Evolutionary conservation across 2,329 filamentous ascomycete species (phyloP), one percentile per base, ranked within the genome.

Genomic region (Fusarium decemcellulare): DNA sequence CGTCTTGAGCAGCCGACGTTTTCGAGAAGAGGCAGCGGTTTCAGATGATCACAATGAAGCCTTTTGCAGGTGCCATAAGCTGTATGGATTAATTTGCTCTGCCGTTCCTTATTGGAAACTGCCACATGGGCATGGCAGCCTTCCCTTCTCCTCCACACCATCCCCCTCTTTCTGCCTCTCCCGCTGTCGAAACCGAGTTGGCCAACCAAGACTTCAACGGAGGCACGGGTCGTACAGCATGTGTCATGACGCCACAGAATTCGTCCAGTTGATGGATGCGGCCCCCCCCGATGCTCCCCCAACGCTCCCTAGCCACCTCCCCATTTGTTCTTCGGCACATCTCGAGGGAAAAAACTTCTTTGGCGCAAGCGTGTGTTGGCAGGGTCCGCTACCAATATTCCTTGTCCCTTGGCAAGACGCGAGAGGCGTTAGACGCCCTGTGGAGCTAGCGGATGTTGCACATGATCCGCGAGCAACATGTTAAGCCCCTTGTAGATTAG

Each of bases 371-470:
- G 47, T 68, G 60, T 74, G 74, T 71, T 73, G 74, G 71, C 54
- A 65, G 53, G 55, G 54, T 61, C 62, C 18, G 48, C 44, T 47
- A 37, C 34, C 62, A 69, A 56, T 54, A 46, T 68, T 63, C 67
- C 63, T 62, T 57, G 63, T 66, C 53, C 48, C 59, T 67, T 72
- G 51, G 60, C 67, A 72, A 70, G 65, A 59, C 62, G 65, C 58
- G 57, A 72, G 67, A 74, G 71, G 72, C 72, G 74, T 76, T 73
- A 76, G 68, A 76, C 72, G 74, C 72, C 74, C 61, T 64, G 74
- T 76, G 74, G 74, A 73, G 67, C 68, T 66, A 69, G 62, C 70
- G 68, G 72, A 76, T 76, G 74, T 75, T 76, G 71, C 74, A 75
- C 74, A 76, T 76, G 73, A 76, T 76, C 63, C 65, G 71, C 64